Conservation (phyloP, 2,329 filamentous ascomycete species). For the Phaeosphaeria sp. region DNA sequence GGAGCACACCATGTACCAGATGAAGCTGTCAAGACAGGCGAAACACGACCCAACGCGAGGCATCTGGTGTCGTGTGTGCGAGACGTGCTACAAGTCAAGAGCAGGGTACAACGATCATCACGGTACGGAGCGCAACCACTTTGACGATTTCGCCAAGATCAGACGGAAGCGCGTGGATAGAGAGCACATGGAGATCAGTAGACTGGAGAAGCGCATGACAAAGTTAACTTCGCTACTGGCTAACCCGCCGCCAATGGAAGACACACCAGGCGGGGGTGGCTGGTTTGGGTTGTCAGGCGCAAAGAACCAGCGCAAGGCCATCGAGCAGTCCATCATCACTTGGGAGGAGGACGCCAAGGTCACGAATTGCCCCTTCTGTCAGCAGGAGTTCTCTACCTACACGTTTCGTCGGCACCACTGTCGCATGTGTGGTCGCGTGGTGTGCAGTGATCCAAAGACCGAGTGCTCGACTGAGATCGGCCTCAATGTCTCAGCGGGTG, state of each 20-base stretch:
- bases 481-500: constrained; percentile 74
- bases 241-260: constrained; percentile 71
- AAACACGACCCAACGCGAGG: constrained; percentile 89
- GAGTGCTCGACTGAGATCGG: constrained; percentile 85
- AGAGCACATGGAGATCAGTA: constrained; percentile 83
- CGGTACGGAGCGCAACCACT: constrained; percentile 75
- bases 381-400: constrained; percentile 94
- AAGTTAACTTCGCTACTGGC: constrained; percentile 86
- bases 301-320: constrained; percentile 76
- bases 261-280: constrained; percentile 56
- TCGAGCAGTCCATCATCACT: constrained; percentile 91
- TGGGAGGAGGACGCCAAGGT: constrained; percentile 94
- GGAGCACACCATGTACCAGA: constrained; percentile 99
- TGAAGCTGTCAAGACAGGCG: constrained; percentile 91
- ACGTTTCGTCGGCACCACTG: constrained; percentile 94
- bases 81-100: constrained; percentile 98
- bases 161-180: constrained; percentile 82
- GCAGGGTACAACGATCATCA: constrained; percentile 93
- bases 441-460: constrained; percentile 87
- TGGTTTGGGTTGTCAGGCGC: constrained; percentile 65
- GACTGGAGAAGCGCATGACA: constrained; percentile 89
- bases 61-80: constrained; percentile 93
- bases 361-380: constrained; percentile 85
- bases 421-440: constrained; percentile 88
- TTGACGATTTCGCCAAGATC: constrained; percentile 71